These are phyloP conservation scores for Epichloe typhina DNA, from an alignment of 2,329 filamentous ascomycete genomes.

Conservation along the genomic window DNA sequence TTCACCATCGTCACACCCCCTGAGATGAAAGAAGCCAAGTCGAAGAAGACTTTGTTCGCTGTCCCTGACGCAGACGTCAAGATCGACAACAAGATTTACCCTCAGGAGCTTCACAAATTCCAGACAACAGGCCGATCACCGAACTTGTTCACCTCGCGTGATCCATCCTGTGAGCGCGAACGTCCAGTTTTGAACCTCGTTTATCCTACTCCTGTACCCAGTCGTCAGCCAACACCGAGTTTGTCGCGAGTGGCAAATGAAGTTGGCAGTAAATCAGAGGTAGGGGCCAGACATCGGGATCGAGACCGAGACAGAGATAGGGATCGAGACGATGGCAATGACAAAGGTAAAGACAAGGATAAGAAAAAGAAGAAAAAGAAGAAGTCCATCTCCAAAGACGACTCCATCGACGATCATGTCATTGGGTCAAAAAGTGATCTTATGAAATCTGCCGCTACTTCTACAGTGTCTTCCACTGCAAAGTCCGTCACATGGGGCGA, in stretches of 20 bases:
- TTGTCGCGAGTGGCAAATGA: slow-evolving; percentile 5
- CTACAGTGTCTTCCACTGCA: slow-evolving; percentile 22
- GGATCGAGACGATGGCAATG: neutral
- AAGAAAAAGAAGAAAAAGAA: slow-evolving; percentile 8
- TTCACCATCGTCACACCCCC: slow-evolving; percentile 42
- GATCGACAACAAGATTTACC: slow-evolving; percentile 45
- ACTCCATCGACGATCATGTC: slow-evolving; percentile 21
- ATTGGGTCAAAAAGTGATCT: slow-evolving; percentile 29
- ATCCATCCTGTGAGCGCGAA: slow-evolving; percentile 40
- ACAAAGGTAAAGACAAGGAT: slow-evolving; percentile 9
- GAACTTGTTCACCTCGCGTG: slow-evolving; percentile 30
- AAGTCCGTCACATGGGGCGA: slow-evolving; percentile 53
- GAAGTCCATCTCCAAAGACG: slow-evolving; percentile 12
- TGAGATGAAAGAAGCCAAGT: slow-evolving; percentile 29
- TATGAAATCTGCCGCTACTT: slow-evolving; percentile 15
- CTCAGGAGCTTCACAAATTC: slow-evolving; percentile 33
- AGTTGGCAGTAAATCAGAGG: neutral
- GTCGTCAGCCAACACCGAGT: slow-evolving; percentile 30
- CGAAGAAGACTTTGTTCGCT: slow-evolving; percentile 36
- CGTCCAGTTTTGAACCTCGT: slow-evolving; percentile 49
- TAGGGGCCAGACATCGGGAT: neutral
- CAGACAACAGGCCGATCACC: slow-evolving; percentile 14
- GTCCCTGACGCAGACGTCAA: slow-evolving; percentile 50
- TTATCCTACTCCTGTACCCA: slow-evolving; percentile 40
- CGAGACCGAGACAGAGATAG: neutral